phyloP scores from a whole-genome alignment of 2,329 filamentous ascomycete genomes.

The Achaetomium macrosporum region DNA sequence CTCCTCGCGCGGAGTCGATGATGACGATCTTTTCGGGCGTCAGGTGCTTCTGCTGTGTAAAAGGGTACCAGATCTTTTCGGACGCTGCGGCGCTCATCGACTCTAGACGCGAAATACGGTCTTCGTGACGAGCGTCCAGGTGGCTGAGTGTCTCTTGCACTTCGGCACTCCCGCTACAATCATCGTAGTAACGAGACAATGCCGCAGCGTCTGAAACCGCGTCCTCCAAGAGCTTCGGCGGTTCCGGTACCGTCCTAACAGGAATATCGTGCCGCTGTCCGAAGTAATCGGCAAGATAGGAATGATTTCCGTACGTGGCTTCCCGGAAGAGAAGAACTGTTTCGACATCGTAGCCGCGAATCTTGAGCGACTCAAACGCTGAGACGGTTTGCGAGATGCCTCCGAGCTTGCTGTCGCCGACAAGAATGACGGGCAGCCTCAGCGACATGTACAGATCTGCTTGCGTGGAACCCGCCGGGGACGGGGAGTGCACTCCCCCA shows the following conservation, averaged over 20 bases:
- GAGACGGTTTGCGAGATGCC: constrained; percentile 77
- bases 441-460: constrained; percentile 72
- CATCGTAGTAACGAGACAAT: constrained; percentile 35
- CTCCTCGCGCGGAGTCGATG: constrained; percentile 75
- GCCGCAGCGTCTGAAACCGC: background rate
- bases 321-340: constrained; percentile 65
- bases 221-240: constrained; percentile 39
- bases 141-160: constrained; percentile 37
- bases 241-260: constrained; percentile 51
- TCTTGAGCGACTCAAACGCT: constrained; percentile 68
- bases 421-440: constrained; percentile 64
- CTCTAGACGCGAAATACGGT: constrained; percentile 53
- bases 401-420: constrained; percentile 70
- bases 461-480: constrained; percentile 68
- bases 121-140: constrained; percentile 48
- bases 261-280: constrained; percentile 49
- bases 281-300: constrained; percentile 65
- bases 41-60: constrained; percentile 70
- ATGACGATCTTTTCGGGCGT: constrained; percentile 57
- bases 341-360: constrained; percentile 75
- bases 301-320: constrained; percentile 59
- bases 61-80: constrained; percentile 74
- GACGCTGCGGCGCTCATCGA: constrained; percentile 57
- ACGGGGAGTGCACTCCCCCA: constrained; percentile 74
- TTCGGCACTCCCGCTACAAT: background rate